Evolutionary conservation across 2,329 filamentous ascomycete species (phyloP).

Genomic region (Colletotrichum endophyticum): DNA sequence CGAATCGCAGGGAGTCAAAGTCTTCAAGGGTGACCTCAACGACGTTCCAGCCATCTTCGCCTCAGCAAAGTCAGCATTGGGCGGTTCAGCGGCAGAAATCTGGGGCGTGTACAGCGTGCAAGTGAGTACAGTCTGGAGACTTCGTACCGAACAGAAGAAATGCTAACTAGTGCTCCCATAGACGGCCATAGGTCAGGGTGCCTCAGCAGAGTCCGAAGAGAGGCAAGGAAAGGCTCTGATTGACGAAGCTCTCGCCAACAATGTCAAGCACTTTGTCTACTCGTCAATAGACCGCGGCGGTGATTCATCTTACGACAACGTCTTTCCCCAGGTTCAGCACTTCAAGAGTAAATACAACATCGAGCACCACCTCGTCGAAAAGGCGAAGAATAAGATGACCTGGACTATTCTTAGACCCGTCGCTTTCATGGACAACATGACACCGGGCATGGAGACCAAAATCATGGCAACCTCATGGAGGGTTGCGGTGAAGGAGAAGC

Average conservation of each 20-base stretch:
- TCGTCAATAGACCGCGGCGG: conserved; percentile 65
- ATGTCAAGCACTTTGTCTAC: conserved; percentile 67
- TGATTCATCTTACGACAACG: conserved; percentile 47
- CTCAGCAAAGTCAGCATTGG: conserved; percentile 33
- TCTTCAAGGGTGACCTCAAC: conserved; percentile 61
- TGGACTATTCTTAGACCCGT: conserved; percentile 68
- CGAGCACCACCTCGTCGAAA: conserved; percentile 63
- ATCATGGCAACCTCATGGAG: conserved; percentile 39
- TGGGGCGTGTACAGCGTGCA: conserved; percentile 69
- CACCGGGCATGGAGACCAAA: conserved; percentile 32
- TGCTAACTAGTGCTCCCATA: background rate
- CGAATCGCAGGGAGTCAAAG: conserved; percentile 47
- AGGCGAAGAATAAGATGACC: conserved; percentile 47
- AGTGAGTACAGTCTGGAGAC: conserved; percentile 22
- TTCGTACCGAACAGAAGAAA: background rate
- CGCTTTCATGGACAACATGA: conserved; percentile 65
- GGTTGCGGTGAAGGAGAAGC: conserved; percentile 30
- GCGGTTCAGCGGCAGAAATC: conserved; percentile 30
- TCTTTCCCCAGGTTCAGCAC: conserved; percentile 64
- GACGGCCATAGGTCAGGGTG: background rate
- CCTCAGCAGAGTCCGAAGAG: conserved; percentile 29
- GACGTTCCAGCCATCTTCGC: conserved; percentile 52
- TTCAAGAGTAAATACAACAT: conserved; percentile 67
- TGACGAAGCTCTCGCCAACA: conserved; percentile 58
- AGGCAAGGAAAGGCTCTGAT: conserved; percentile 63